phyloP scores from a whole-genome alignment of 192 early-diverging fungal species.

The Dimargaris verticillata region DNA sequence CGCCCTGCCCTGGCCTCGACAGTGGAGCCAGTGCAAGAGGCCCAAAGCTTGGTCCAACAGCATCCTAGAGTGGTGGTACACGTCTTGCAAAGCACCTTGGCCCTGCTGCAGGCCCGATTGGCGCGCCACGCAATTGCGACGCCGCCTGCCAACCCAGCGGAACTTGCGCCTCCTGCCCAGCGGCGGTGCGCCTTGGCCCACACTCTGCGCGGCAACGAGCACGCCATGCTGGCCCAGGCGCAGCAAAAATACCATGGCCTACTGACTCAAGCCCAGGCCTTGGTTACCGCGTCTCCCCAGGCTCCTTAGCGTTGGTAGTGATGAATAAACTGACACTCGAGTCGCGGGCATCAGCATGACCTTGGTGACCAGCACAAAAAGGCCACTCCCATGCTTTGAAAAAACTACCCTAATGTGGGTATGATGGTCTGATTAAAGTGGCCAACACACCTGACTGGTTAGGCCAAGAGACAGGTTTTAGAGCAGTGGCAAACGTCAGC shows the following conservation, averaged over 20 bases:
- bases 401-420: too few species aligned
- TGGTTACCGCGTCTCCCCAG: too few species aligned
- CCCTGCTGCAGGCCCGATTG: background rate
- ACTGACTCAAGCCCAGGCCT: too few species aligned
- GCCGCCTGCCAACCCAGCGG: background rate
- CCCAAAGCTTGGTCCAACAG: background rate
- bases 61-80: background rate
- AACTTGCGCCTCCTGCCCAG: background rate
- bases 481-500: too few species aligned
- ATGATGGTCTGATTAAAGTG: too few species aligned
- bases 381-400: too few species aligned
- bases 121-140: background rate
- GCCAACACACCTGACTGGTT: too few species aligned
- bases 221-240: background rate
- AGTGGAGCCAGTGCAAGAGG: background rate
- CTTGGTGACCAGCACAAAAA: too few species aligned
- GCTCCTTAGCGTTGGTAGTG: too few species aligned
- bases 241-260: background rate
- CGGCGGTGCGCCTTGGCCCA: background rate
- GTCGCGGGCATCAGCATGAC: too few species aligned
- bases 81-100: background rate
- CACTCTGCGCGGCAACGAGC: background rate
- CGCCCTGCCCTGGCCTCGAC: background rate
- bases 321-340: too few species aligned
- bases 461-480: too few species aligned